phyloP scores from a whole-genome alignment of 108 stramenopile genomes.

The Cyclotella baltica region DNA sequence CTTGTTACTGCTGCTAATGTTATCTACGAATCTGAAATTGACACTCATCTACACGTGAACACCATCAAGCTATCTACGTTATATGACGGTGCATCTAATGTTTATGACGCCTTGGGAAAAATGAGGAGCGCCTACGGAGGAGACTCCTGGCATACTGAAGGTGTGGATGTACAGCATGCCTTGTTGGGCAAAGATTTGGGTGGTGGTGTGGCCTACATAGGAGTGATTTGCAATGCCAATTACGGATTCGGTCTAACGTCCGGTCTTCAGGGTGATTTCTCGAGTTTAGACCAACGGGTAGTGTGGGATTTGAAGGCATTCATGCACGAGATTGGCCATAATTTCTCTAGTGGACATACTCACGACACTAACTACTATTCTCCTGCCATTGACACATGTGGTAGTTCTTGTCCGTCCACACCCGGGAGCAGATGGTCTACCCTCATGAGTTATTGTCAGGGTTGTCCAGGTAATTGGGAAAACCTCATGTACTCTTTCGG shows the following conservation, averaged over 20 bases:
- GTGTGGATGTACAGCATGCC: slow-evolving; percentile 42
- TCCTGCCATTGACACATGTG: slow-evolving; percentile 11
- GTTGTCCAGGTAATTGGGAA: slow-evolving; percentile 18
- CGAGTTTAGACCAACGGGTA: background rate
- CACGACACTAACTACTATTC: slow-evolving; percentile 12
- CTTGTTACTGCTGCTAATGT: slow-evolving; percentile 38
- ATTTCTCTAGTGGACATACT: slow-evolving; percentile 1
- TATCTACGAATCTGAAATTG: slow-evolving; percentile 47
- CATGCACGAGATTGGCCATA: slow-evolving; percentile 40
- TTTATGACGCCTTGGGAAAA: slow-evolving; percentile 17
- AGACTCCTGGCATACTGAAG: slow-evolving; percentile 12
- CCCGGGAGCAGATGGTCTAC: slow-evolving; percentile 18
- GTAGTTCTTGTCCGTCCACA: background rate
- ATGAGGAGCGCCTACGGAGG: slow-evolving; percentile 19
- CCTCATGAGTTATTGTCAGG: slow-evolving; percentile 42
- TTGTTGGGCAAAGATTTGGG: slow-evolving; percentile 31
- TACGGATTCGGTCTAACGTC: slow-evolving; percentile 38
- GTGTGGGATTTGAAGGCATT: slow-evolving; percentile 36
- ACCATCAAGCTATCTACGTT: slow-evolving; percentile 16
- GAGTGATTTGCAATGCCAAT: slow-evolving; percentile 31
- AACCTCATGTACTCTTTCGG: slow-evolving; percentile 44
- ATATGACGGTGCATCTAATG: slow-evolving; percentile 8
- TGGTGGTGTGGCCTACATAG: slow-evolving; percentile 41
- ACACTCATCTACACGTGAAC: slow-evolving; percentile 43
- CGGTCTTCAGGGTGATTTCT: slow-evolving; percentile 16